Evolutionary conservation across 805 yeast genomes (phyloP), one percentile per base, ranked within the genome.

Genomic region (Wickerhamiella sergipiensis): DNA sequence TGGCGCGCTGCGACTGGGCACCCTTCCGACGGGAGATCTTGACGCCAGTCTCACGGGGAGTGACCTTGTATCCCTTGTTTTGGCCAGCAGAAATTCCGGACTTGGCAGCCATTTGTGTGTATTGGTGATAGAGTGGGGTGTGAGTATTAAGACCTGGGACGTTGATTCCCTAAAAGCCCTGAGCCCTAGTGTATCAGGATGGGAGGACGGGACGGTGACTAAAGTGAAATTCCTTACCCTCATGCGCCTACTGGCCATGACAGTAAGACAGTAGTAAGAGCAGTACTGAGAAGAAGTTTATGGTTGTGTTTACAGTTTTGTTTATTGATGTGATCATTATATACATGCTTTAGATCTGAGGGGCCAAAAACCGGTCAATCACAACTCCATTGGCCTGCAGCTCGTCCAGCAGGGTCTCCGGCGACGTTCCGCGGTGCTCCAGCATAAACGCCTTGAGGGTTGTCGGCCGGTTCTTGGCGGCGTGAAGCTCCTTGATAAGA

Each of bases 21-120:
- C 97, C 97, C 83, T 90, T 94, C 80, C 92, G 85, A 85, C 85
- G 80, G 59, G 97, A 85, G 68, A 84, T 79, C 73, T 85, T 87
- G 75, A 89, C 85, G 68, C 87, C 83, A 69, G 80, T 81, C 70
- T 81, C 83, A 75, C 83, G 80, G 60, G 82, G 70, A 73, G 85
- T 81, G 77, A 87, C 92, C 78, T 85, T 81, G 94, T 84, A 94
- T 76, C 99, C 99, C 79, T 94, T 90, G 96, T 92, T 94, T 75
- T 83, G 79, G 76, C 99, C 99, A 78, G 82, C 81, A 78, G 95
- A 95, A 74, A 90, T 87, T 76, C 83, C 83, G 70, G 76, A 66
- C 69, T 73, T 75, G 62, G 73, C 53, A 66, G 76, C 75, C 76
- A 72, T 72, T 64, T 66, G 68, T 22, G 43, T 44, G 51, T 49